A percentile compares a stretch with the other conserved stretches of the same genome.
These are phyloP conservation scores for Penicillium sp. DNA, from an alignment of 2,329 filamentous ascomycete species.

Conservation along the genomic window DNA sequence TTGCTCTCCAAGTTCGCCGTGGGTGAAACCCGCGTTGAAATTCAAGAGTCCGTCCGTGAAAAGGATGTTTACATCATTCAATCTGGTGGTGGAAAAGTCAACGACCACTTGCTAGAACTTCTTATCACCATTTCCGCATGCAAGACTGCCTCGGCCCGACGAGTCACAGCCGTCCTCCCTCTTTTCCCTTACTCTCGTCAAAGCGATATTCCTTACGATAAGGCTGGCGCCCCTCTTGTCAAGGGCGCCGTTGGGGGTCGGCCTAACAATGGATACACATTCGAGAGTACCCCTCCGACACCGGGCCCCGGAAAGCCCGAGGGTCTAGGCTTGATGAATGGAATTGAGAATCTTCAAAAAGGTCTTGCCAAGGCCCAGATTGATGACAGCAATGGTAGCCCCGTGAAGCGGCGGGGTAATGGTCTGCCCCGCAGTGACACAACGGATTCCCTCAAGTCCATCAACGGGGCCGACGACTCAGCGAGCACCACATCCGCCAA, in stretches of 20 bases:
- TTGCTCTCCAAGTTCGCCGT: conserved; percentile 89
- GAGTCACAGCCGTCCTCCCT: conserved; percentile 89
- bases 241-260: conserved; percentile 53
- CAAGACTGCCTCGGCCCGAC: conserved; percentile 86
- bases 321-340: conserved; percentile 62
- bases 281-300: conserved; percentile 86
- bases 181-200: conserved; percentile 96
- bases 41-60: conserved; percentile 90
- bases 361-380: conserved; percentile 66
- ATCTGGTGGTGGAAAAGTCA: conserved; percentile 85
- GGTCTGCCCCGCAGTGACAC: conserved; percentile 40
- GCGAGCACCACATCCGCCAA: conserved; percentile 54
- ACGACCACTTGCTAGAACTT: conserved; percentile 93
- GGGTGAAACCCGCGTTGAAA: conserved; percentile 91
- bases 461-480: conserved; percentile 60
- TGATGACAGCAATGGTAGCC: conserved; percentile 49
- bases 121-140: conserved; percentile 98
- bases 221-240: conserved; percentile 80
- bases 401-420: conserved; percentile 45
- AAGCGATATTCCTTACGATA: conserved; percentile 95
- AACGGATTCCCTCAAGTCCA: conserved; percentile 37
- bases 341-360: conserved; percentile 66
- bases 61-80: conserved; percentile 99
- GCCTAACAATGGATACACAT: conserved; percentile 63
- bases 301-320: conserved; percentile 69